Conservation (phyloP, 805 yeast species). For the Cyberlindnera maritima region DNA sequence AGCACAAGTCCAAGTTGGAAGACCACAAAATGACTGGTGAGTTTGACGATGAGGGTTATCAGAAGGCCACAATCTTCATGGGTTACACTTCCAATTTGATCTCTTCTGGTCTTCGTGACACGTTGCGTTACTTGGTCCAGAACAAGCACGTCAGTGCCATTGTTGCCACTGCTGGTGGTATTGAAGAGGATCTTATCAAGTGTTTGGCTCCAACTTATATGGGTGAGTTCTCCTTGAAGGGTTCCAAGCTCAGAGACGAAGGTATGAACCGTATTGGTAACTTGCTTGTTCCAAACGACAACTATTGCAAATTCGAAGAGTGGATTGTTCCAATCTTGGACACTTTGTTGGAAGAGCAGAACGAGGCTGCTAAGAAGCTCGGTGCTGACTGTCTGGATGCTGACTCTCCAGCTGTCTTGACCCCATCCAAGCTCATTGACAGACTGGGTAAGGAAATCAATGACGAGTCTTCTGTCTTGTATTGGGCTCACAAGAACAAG, state of each 20-base stretch:
- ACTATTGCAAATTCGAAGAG: conserved; percentile 96
- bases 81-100: conserved; percentile 97
- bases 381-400: conserved; percentile 61
- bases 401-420: conserved; percentile 68
- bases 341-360: conserved; percentile 85
- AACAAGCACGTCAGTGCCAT: conserved; percentile 92
- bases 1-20: conserved; percentile 60
- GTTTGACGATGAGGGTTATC: conserved; percentile 74
- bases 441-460: conserved; percentile 94
- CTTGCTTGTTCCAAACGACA: conserved; percentile 94
- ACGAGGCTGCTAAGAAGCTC: conserved; percentile 51
- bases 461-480: conserved; percentile 88
- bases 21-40: conserved; percentile 73
- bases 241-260: conserved; percentile 79
- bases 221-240: conserved; percentile 86
- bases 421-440: conserved; percentile 90
- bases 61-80: conserved; percentile 86
- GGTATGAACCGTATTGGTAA: conserved; percentile 99
- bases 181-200: conserved; percentile 96
- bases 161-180: conserved; percentile 98
- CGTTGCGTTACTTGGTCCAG: conserved; percentile 84
- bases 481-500: conserved; percentile 96
- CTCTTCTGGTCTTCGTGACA: conserved; percentile 91
- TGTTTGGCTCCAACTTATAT: conserved; percentile 94
- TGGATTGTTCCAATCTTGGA: conserved; percentile 97